Conservation (phyloP, 2,329 filamentous ascomycete species). For the Aspergillus sp. region DNA sequence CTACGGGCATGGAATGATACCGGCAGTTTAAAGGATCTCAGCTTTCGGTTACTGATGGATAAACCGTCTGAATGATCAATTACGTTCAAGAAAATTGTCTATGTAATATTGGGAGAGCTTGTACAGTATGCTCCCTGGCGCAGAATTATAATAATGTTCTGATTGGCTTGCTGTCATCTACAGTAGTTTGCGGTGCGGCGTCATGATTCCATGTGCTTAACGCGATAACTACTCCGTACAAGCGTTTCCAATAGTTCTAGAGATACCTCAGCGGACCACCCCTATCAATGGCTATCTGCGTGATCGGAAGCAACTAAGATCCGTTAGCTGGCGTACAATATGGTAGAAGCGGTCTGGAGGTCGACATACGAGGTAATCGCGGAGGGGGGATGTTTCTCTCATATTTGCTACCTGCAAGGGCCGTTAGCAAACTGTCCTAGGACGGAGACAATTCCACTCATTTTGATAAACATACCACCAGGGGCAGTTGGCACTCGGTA, state of each 20-base stretch:
- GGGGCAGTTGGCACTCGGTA: slow-evolving; percentile 84
- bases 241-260: too few relatives aligned
- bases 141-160: background rate
- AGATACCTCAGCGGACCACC: too few relatives aligned
- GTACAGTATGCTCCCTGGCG: background rate
- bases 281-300: slow-evolving; percentile 3
- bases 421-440: slow-evolving; percentile 8
- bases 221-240: too few relatives aligned
- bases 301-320: slow-evolving; percentile 1
- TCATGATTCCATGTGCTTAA: too few relatives aligned
- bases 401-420: slow-evolving; percentile 72
- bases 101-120: background rate
- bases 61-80: background rate
- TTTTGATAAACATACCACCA: slow-evolving; percentile 57
- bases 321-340: background rate
- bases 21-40: slow-evolving; percentile 19
- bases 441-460: background rate
- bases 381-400: slow-evolving; percentile 83
- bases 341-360: background rate
- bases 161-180: too few relatives aligned
- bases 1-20: slow-evolving; percentile 46
- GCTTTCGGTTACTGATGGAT: background rate
- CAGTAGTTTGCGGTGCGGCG: too few relatives aligned
- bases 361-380: slow-evolving; percentile 66
- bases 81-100: background rate